Evolutionary conservation across 768 basidiomycete species (phyloP), one percentile per base, ranked within the genome.

Genomic region (Russula earlei): DNA sequence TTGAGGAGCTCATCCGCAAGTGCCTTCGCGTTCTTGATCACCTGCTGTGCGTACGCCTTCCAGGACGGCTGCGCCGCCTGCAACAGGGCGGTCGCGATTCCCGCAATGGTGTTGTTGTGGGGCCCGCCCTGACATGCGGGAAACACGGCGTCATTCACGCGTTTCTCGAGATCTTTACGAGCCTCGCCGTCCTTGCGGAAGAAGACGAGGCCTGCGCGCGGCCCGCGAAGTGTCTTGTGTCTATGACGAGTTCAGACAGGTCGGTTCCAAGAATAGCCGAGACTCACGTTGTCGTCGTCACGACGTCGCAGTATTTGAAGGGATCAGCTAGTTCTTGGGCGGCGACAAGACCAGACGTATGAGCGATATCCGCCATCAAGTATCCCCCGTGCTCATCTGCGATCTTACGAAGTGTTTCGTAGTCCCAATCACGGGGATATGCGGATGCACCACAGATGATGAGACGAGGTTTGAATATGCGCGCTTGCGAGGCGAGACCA

Each of bases 41-140:
- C 94, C 72, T 96, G 92, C 69, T 89, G 85, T 43, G 96, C 96
- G 69, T 98, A 98, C 20, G 75, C 74, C 72, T 88, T 88, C 80
- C 85, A 99, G 34, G 82, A 82, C 12, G 94, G 96, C 67, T 88
- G 84, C 57, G 87, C 77, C 45, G 85, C 96, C 70, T 98, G 96
- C 64, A 84, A 82, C 58, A 99, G 84, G 19, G 96, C 78, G 14
- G 93, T 94, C 46, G 96, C 96, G 60, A 99, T 77, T 64, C 83
- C 92, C 38, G 95, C 95, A 58, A 99, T 98, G 62, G 96, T 91
- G 75, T 99, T 93, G 77, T 98, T 98, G 78, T 98, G 96, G 41
- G 95, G 96, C 48, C 95, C 96, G 72, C 96, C 96, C 74, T 98
- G 96, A 80, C 96, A 98, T 34, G 96, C 95, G 55, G 96, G 96